Evolutionary conservation across 345 rosid species (phyloP).

Genomic region (Excoecaria cochinchinensis): DNA sequence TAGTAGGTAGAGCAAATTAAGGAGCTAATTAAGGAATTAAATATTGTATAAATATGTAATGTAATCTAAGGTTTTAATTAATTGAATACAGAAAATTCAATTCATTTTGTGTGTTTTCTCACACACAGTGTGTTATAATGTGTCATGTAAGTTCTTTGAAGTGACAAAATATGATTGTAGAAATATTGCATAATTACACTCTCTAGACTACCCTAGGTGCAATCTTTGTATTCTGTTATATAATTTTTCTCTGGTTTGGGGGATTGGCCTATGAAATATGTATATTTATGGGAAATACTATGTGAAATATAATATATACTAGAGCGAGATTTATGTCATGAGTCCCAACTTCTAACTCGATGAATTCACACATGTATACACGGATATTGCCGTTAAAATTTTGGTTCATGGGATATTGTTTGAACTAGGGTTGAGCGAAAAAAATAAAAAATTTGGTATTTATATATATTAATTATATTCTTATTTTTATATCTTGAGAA

Average conservation of each 20-base stretch:
- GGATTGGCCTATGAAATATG: neutral
- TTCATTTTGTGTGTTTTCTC: conserved; percentile 1
- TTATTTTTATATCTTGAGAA: too few relatives aligned
- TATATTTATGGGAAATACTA: neutral
- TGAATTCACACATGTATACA: neutral
- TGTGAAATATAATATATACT: neutral
- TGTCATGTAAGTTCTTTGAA: neutral
- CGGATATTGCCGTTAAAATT: neutral
- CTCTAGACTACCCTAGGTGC: neutral
- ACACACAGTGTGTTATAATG: neutral
- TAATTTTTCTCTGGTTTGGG: neutral
- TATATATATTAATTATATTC: too few relatives aligned
- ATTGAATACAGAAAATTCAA: too few relatives aligned
- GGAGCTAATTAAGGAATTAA: too few relatives aligned
- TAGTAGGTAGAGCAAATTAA: too few relatives aligned
- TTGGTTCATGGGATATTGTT: neutral
- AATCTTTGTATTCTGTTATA: neutral
- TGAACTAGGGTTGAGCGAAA: too few relatives aligned
- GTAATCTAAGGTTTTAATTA: too few relatives aligned
- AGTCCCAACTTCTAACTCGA: neutral
- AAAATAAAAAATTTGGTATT: too few relatives aligned
- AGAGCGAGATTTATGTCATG: neutral
- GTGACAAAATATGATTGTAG: neutral
- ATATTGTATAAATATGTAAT: too few relatives aligned
- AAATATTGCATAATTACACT: neutral